phyloP scores from a whole-genome alignment of 805 yeast genomes.

The Candida germanica region DNA sequence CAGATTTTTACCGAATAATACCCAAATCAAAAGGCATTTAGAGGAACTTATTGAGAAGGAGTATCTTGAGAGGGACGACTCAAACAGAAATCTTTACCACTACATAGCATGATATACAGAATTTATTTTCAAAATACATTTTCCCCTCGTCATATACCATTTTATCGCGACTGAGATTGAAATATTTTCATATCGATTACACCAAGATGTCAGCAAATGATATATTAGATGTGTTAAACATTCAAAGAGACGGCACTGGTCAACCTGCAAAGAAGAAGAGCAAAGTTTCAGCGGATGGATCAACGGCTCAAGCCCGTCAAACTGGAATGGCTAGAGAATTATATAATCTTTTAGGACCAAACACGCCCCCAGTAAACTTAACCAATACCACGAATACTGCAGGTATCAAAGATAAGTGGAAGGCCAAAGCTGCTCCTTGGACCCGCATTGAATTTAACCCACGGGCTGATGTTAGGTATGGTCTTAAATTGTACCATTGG shows the following conservation, averaged over 20 bases:
- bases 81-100: constrained; percentile 56
- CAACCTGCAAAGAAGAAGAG: constrained; percentile 44
- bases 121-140: background rate
- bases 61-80: constrained; percentile 68
- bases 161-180: background rate
- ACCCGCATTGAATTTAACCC: constrained; percentile 56
- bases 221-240: constrained; percentile 73
- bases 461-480: constrained; percentile 26
- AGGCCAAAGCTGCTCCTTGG: constrained; percentile 82
- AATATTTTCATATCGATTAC: too few species aligned
- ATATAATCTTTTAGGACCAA: constrained; percentile 84
- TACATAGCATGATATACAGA: constrained; percentile 55
- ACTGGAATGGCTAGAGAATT: constrained; percentile 88
- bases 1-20: constrained; percentile 68
- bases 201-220: constrained; percentile 43
- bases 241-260: constrained; percentile 46
- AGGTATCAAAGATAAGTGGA: constrained; percentile 64
- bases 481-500: constrained; percentile 68
- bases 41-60: constrained; percentile 79
- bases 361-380: constrained; percentile 75
- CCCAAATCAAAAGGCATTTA: constrained; percentile 66
- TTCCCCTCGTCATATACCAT: background rate
- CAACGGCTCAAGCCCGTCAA: constrained; percentile 22
- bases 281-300: constrained; percentile 19
- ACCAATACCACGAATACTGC: constrained; percentile 32